Conservation (phyloP, 208 protist species). For the Trypanosoma avium region DNA sequence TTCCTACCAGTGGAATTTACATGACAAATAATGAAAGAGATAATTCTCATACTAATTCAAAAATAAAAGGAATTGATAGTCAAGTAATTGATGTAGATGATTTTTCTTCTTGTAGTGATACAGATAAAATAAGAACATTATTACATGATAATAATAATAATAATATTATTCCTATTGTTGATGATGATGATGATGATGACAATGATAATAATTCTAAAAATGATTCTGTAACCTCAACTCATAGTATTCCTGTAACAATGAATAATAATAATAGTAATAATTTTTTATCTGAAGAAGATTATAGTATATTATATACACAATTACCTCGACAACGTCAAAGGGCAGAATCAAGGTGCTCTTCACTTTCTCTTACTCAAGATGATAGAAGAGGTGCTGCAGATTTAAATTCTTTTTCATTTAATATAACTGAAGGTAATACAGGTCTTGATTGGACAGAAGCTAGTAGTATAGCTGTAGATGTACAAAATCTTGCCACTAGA, state of each 20-base stretch:
- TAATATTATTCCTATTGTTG: background rate
- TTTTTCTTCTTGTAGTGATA: conserved; percentile 13
- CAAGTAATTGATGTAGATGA: conserved; percentile 36
- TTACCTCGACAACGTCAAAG: conserved; percentile 1
- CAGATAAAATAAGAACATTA: background rate
- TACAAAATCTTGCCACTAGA: conserved; percentile 1
- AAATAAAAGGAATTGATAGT: conserved; percentile 2
- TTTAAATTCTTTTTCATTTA: background rate
- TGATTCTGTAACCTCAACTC: too few relatives aligned
- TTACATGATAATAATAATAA: background rate
- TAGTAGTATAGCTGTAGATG: conserved; percentile 18
- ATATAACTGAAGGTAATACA: background rate
- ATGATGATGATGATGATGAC: background rate
- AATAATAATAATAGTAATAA: too few relatives aligned
- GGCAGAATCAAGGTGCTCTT: conserved; percentile 15
- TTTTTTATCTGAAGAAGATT: background rate
- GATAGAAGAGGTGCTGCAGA: background rate
- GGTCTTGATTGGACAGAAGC: conserved; percentile 18
- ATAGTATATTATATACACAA: conserved; percentile 2
- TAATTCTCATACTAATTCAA: too few relatives aligned
- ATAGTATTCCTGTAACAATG: too few relatives aligned
- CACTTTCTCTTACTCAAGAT: background rate
- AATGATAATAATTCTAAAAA: too few relatives aligned
- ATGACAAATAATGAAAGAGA: too few relatives aligned
- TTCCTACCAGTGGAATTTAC: too few relatives aligned